Evolutionary conservation across 169 alveolate species (phyloP).

Genomic region (Cystoisospora suis): DNA sequence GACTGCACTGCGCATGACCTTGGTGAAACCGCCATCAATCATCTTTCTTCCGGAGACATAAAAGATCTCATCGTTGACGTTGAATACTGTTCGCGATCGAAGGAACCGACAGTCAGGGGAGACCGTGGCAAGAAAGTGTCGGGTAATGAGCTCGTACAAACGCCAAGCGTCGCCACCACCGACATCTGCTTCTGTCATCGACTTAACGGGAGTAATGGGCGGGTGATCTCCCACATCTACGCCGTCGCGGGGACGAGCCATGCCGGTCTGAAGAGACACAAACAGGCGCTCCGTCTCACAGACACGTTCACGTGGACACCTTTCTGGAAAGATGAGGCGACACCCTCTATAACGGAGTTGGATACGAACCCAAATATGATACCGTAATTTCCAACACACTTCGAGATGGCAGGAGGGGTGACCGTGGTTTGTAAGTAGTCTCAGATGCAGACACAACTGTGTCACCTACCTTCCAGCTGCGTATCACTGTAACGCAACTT

Average conservation of each 20-base stretch:
- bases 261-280: slow-evolving; percentile 38
- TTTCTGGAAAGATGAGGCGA: too few relatives aligned
- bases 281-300: slow-evolving; percentile 55
- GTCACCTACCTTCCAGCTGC: too few relatives aligned
- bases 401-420: too few relatives aligned
- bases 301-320: neutral
- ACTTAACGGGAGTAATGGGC: slow-evolving; percentile 93
- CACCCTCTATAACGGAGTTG: too few relatives aligned
- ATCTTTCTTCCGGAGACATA: slow-evolving; percentile 77
- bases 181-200: slow-evolving; percentile 79
- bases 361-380: too few relatives aligned
- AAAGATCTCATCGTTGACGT: slow-evolving; percentile 81
- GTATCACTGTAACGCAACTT: too few relatives aligned
- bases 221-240: slow-evolving; percentile 96
- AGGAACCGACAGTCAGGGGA: slow-evolving; percentile 82
- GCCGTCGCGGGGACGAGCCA: slow-evolving; percentile 77
- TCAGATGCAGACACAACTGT: too few relatives aligned
- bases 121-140: slow-evolving; percentile 89
- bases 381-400: too few relatives aligned
- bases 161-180: slow-evolving; percentile 81
- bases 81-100: slow-evolving; percentile 75
- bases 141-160: slow-evolving; percentile 83
- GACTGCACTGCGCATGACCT: slow-evolving; percentile 65
- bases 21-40: slow-evolving; percentile 85
- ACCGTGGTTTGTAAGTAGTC: too few relatives aligned